Evolutionary conservation across 345 rosid genomes (phyloP).

Genomic region (Populus davidiana): DNA sequence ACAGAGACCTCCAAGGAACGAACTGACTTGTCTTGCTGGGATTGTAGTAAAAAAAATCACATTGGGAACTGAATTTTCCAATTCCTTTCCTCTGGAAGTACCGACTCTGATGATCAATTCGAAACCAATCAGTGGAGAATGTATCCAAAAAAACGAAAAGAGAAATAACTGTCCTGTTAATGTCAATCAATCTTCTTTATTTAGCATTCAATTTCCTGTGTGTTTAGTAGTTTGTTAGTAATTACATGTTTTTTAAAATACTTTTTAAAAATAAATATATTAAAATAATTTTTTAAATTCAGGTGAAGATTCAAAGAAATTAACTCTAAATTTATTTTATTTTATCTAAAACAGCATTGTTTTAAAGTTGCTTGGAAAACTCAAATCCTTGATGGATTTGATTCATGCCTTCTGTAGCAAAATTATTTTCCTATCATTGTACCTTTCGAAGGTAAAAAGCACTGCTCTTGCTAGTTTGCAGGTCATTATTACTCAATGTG

Average conservation of each 20-base stretch:
- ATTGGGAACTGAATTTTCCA: neutral
- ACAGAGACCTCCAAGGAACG: slow-evolving; percentile 7
- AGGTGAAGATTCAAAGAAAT: too few relatives aligned
- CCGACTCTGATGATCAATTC: neutral
- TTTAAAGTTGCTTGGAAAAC: too few relatives aligned
- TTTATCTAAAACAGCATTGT: too few relatives aligned
- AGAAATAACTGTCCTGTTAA: neutral
- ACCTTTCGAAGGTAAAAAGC: neutral
- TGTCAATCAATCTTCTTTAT: neutral
- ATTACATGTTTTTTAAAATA: too few relatives aligned
- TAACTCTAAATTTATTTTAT: too few relatives aligned
- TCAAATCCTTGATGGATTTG: too few relatives aligned
- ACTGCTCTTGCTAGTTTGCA: neutral
- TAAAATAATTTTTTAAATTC: too few relatives aligned
- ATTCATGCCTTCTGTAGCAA: neutral
- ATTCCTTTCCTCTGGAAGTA: neutral
- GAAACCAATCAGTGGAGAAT: too few relatives aligned
- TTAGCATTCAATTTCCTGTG: too few relatives aligned
- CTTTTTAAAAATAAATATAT: too few relatives aligned
- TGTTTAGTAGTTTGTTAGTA: too few relatives aligned
- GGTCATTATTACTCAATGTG: neutral
- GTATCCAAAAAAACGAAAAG: neutral
- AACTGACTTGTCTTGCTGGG: slow-evolving; percentile 16
- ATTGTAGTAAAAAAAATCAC: neutral
- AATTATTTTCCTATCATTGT: neutral